A percentile compares a stretch with the other conserved stretches of the same genome.
Conservation (phyloP, 257 asterid genomes). For the Lantana camara region DNA sequence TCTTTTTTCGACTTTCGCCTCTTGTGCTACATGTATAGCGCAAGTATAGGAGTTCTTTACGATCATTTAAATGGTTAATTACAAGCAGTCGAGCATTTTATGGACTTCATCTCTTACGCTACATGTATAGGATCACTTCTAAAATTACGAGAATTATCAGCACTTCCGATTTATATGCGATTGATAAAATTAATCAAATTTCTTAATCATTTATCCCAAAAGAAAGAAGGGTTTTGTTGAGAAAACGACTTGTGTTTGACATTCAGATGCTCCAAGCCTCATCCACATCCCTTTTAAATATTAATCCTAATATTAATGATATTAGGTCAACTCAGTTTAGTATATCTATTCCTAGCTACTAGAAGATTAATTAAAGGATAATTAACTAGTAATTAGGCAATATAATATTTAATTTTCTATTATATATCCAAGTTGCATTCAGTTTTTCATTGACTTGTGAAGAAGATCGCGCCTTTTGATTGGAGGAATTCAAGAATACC, state of each 20-base stretch:
- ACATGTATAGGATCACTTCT: too few species aligned
- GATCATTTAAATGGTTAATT: too few species aligned
- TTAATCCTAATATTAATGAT: background rate
- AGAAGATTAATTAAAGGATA: background rate
- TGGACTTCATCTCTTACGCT: too few species aligned
- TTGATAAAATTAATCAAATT: too few species aligned
- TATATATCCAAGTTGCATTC: background rate
- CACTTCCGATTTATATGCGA: too few species aligned
- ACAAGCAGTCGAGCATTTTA: too few species aligned
- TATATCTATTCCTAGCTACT: background rate
- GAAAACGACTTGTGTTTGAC: background rate
- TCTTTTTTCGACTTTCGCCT: too few species aligned
- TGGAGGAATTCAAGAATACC: background rate
- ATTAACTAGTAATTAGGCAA: background rate
- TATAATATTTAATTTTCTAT: background rate
- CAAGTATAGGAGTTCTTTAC: too few species aligned
- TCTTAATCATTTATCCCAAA: too few species aligned
- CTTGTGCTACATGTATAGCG: too few species aligned
- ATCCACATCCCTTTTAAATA: background rate
- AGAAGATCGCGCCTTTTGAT: background rate
- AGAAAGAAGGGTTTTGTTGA: too few species aligned
- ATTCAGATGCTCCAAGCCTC: background rate
- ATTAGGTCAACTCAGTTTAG: background rate
- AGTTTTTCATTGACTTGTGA: conserved; percentile 21
- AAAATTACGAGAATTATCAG: too few species aligned